phyloP scores from a whole-genome alignment of 148 eudicot genomes.

The Cornus controversa region DNA sequence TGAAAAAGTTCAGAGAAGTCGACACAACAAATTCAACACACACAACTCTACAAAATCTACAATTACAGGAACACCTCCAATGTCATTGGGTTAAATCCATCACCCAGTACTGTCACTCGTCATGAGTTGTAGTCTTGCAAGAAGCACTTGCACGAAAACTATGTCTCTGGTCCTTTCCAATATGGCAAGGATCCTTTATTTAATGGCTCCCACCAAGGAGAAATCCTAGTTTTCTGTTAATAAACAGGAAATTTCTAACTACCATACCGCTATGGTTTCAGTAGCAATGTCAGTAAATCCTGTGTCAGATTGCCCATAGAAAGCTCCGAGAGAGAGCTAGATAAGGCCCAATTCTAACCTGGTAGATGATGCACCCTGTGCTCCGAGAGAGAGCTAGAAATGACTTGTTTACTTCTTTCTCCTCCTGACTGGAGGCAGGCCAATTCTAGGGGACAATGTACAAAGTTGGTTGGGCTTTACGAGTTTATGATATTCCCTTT shows the following conservation, averaged over 20 bases:
- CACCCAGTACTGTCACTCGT: neutral
- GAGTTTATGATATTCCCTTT: neutral
- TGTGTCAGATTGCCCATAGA: neutral
- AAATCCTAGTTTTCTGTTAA: neutral
- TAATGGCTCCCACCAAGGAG: neutral
- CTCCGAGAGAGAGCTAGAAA: neutral
- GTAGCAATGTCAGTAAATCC: neutral
- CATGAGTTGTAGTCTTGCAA: neutral
- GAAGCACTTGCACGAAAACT: neutral
- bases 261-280: neutral
- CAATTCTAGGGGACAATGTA: neutral
- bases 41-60: conserved; percentile 7
- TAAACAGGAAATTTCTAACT: neutral
- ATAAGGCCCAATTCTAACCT: neutral
- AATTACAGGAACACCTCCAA: neutral
- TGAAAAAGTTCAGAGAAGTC: neutral
- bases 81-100: neutral
- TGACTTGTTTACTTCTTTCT: neutral
- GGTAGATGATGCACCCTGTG: neutral
- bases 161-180: neutral
- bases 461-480: neutral
- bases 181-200: neutral
- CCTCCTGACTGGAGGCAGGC: neutral
- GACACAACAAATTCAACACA: conserved; percentile 3
- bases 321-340: neutral